Evolutionary conservation across 257 asterid species (phyloP), one percentile per base, ranked within the genome.

Genomic region (Salvia splendens): DNA sequence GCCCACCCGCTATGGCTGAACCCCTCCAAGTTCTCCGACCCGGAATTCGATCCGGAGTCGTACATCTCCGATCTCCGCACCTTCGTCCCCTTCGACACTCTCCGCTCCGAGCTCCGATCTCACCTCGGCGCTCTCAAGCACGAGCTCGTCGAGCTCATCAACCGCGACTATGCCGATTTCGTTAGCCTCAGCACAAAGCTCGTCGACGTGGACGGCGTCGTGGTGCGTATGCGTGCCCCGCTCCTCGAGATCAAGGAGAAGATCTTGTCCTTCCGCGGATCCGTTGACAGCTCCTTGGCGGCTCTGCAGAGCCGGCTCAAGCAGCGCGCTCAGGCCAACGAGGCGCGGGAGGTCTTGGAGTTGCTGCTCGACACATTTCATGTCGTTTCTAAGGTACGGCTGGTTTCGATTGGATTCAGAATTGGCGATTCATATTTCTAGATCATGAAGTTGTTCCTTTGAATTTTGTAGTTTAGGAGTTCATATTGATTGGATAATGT

Each of bases 151-250:
- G 96, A 93, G 79, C 83, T 94, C 3, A 94, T 94, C 73, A 94
- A 94, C 76, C 87, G 97, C 0, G 99, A 94, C 38, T 94, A 94
- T 32, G 89, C 83, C 0, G 99, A 94, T 76, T 94, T 90, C 53
- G 99, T 94, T 53, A 90, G 95, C 57, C 92, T 94, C 60, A 94
- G 97, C 71, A 88, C 99, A 8, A 94, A 94, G 77, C 89, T 94
- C 35, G 89, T 87, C 8, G 96, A 94, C 71, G 92, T 94, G 58
- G 97, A 91, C 46, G 85, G 86, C 12, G 88, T 90, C 47, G 95
- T 93, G 8, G 96, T 93, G n/a, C 91, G 99, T 51, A 93, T 93
- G 99, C 85, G 97, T 49, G 97, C 97, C 35, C 99, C 97, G 16
- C 70, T 93, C 65, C 77, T 88, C 20, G 99, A 93, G 82, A 83